Percentiles rank a stretch among this genome's conserved stretches.
phyloP scores from a whole-genome alignment of 192 early-diverging fungal genomes.

The Entomortierella parvispora region DNA sequence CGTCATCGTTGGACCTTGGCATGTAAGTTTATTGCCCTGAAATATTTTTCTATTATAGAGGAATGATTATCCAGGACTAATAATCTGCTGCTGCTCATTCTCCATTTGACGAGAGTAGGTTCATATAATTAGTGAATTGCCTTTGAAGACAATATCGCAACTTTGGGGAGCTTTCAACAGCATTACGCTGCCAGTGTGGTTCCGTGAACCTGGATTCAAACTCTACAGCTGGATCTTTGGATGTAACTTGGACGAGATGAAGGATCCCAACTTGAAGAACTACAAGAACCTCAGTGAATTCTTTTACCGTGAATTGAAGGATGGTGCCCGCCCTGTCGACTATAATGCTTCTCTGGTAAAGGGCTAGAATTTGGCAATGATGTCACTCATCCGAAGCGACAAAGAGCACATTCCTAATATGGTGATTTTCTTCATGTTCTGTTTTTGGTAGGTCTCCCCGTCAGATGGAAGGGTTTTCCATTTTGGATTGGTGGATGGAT shows the following conservation, averaged over 20 bases:
- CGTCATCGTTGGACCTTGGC: conserved; percentile 85
- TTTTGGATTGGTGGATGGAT: conserved; percentile 83
- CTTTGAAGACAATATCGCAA: conserved; percentile 89
- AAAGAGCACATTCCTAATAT: not conserved
- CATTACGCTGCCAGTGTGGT: conserved; percentile 77
- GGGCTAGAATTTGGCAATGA: not conserved
- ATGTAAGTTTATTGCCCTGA: conserved; percentile 54
- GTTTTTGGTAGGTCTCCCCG: conserved; percentile 72
- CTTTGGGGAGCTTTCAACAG: conserved; percentile 92
- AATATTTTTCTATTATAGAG: no score
- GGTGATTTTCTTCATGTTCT: no score
- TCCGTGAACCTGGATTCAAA: conserved; percentile 80
- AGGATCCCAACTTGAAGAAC: conserved; percentile 75
- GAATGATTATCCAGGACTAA: no score
- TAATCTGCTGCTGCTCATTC: not conserved
- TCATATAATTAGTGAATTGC: conserved; percentile 86
- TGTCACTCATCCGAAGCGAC: not conserved
- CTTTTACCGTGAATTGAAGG: conserved; percentile 92
- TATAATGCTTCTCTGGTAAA: conserved; percentile 71
- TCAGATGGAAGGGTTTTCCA: conserved; percentile 92
- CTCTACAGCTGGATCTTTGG: conserved; percentile 88
- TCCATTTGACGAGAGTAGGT: conserved; percentile 60
- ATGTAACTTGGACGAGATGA: conserved; percentile 96
- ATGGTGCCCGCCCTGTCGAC: conserved; percentile 79
- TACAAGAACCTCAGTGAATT: conserved; percentile 92